Evolutionary conservation across 495 filamentous ascomycete genomes (phyloP).

Genomic region (Daldinia decipiens): DNA sequence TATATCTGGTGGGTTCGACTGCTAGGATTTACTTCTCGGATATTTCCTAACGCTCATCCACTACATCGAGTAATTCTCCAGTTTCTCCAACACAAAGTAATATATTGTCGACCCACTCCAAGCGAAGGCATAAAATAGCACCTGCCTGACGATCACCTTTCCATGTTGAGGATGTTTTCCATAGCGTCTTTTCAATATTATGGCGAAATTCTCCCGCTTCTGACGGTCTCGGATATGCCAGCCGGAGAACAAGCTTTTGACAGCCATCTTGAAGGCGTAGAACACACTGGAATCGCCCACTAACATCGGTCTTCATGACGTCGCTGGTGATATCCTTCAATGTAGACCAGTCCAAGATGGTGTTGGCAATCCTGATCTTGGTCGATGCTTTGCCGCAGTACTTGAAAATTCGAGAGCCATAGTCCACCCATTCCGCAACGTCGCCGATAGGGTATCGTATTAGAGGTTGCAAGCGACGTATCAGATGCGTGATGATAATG

Average conservation of each 20-base stretch:
- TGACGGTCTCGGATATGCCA: neutral
- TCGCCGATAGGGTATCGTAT: slow-evolving; percentile 23
- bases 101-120: slow-evolving; percentile 14
- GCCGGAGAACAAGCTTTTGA: slow-evolving; percentile 13
- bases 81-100: slow-evolving; percentile 1
- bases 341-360: neutral
- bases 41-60: slow-evolving; percentile 16
- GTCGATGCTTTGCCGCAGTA: neutral
- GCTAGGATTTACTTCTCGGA: neutral
- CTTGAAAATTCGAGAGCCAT: slow-evolving; percentile 13
- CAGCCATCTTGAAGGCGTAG: slow-evolving; percentile 3
- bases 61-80: slow-evolving; percentile 3
- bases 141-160: slow-evolving; percentile 4
- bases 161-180: slow-evolving; percentile 5
- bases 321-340: neutral
- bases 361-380: slow-evolving; percentile 10
- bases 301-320: neutral
- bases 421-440: slow-evolving; percentile 20
- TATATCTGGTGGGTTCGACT: too few species aligned
- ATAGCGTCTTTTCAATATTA: slow-evolving; percentile 11
- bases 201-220: slow-evolving; percentile 13
- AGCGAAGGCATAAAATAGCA: slow-evolving; percentile 4
- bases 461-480: slow-evolving; percentile 20
- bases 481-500: slow-evolving; percentile 15
- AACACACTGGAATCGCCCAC: slow-evolving; percentile 13